These are phyloP conservation scores for Penicillium sp. DNA, from an alignment of 2,329 filamentous ascomycete species.

Conservation along the genomic window DNA sequence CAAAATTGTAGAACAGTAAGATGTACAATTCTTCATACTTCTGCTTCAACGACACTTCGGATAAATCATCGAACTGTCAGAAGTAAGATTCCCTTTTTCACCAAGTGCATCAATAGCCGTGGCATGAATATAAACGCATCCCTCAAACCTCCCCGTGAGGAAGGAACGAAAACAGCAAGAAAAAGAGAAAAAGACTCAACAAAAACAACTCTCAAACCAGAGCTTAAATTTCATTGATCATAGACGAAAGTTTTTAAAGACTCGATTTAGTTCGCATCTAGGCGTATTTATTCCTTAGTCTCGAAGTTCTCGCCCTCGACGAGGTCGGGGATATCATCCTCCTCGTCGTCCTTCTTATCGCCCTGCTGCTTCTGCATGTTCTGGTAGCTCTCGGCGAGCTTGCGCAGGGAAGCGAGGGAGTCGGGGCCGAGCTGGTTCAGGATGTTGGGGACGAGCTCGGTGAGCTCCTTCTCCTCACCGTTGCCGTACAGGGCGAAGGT, in stretches of 20 bases:
- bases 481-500: conserved; percentile 99
- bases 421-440: conserved; percentile 99
- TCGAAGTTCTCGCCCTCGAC: conserved; percentile 98
- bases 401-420: conserved; percentile 93
- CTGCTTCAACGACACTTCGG: not conserved
- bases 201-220: conserved; percentile 10
- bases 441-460: conserved; percentile 97
- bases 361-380: conserved; percentile 92
- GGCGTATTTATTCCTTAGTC: conserved; percentile 75
- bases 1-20: not conserved
- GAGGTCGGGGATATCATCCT: conserved; percentile 87
- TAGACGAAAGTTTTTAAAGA: conserved; percentile 17
- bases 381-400: conserved; percentile 99
- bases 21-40: not conserved
- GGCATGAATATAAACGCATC: not conserved
- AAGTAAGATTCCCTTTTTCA: not conserved
- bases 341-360: conserved; percentile 74
- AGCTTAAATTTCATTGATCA: conserved; percentile 26
- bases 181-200: not conserved
- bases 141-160: not conserved
- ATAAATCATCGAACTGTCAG: not conserved
- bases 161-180: not conserved
- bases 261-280: conserved; percentile 6
- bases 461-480: conserved; percentile 99
- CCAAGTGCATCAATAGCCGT: not conserved